These are phyloP conservation scores for Kwoniella sp. DNA, from an alignment of 768 basidiomycete species.

Conservation along the genomic window DNA sequence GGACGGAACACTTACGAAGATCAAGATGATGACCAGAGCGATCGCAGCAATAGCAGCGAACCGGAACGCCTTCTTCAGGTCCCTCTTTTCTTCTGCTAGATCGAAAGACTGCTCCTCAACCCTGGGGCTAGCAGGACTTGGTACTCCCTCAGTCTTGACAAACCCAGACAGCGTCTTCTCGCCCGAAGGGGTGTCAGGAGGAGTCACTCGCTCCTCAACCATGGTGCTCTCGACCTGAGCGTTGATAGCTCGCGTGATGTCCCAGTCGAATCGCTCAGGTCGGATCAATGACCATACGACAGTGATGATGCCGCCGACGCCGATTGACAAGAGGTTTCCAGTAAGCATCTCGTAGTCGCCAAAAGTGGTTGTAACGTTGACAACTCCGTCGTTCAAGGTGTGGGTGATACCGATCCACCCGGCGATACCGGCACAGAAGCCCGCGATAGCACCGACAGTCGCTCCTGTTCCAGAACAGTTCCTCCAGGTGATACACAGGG, in stretches of 20 bases:
- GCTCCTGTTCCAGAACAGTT: conserved; percentile 85
- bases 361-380: conserved; percentile 64
- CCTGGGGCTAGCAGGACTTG: conserved; percentile 1
- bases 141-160: not conserved
- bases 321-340: conserved; percentile 84
- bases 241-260: conserved; percentile 77
- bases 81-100: conserved; percentile 67
- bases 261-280: conserved; percentile 83
- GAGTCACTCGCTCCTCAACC: not conserved
- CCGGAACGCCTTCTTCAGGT: conserved; percentile 71
- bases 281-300: conserved; percentile 67
- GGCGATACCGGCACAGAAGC: conserved; percentile 69
- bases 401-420: conserved; percentile 85
- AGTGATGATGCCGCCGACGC: conserved; percentile 75
- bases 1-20: conserved; percentile 1
- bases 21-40: conserved; percentile 38
- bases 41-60: conserved; percentile 71
- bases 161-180: not conserved
- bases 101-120: conserved; percentile 53
- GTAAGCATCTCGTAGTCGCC: conserved; percentile 68
- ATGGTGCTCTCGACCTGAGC: conserved; percentile 19
- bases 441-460: conserved; percentile 69
- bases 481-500: conserved; percentile 79
- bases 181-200: not conserved
- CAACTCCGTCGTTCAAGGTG: conserved; percentile 66